phyloP scores from a whole-genome alignment of 257 asterid species.

The Oldenlandia corymbosa region DNA sequence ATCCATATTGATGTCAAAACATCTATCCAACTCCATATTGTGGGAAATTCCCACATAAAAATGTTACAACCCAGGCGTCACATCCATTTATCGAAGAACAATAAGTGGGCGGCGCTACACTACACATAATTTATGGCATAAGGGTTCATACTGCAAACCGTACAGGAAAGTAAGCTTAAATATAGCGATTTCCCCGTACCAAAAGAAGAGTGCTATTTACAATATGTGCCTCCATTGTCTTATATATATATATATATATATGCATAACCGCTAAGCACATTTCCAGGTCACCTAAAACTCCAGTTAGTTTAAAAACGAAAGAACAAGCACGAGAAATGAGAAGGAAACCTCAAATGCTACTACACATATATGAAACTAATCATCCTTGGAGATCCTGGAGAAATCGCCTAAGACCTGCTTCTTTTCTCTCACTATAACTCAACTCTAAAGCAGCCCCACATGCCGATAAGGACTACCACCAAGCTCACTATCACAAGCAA shows the following conservation, averaged over 20 bases:
- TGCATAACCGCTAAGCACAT: slow-evolving; percentile 4
- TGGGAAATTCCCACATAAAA: no score
- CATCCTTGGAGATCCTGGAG: neutral
- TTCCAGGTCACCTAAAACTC: slow-evolving; percentile 4
- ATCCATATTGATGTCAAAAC: no score
- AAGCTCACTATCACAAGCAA: slow-evolving; percentile 40
- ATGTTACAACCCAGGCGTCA: no score
- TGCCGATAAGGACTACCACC: slow-evolving; percentile 31
- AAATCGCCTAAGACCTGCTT: slow-evolving; percentile 1
- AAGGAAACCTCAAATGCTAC: slow-evolving; percentile 1
- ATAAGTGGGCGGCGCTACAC: no score
- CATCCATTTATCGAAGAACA: no score
- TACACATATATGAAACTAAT: neutral
- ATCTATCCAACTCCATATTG: no score
- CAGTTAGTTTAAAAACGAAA: slow-evolving; percentile 4
- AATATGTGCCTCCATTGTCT: neutral
- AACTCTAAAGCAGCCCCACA: slow-evolving; percentile 30
- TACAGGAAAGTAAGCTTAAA: neutral
- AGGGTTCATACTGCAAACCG: no score
- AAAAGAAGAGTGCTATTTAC: slow-evolving; percentile 3
- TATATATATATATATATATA: neutral
- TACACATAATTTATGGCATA: no score
- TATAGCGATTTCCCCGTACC: neutral
- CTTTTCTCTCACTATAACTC: slow-evolving; percentile 4
- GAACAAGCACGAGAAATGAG: neutral